Percentiles rank a stretch among this genome's conserved stretches.
These are phyloP conservation scores for Cyathus striatus DNA, from an alignment of 768 basidiomycete species.

Conservation along the genomic window DNA sequence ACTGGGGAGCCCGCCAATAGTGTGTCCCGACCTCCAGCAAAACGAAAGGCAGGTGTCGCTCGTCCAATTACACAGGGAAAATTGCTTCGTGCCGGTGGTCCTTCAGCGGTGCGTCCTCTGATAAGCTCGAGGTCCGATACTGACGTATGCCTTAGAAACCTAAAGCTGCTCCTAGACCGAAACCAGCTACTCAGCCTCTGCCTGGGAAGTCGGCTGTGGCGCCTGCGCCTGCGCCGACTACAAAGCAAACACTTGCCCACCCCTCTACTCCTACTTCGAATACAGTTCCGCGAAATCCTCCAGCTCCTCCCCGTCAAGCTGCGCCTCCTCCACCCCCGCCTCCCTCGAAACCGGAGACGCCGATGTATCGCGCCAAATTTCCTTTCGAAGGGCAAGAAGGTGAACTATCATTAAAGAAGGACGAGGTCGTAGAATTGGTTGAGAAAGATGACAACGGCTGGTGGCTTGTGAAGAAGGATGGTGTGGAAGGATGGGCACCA, in stretches of 20 bases:
- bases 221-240: constrained; percentile 20
- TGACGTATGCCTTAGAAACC: too few species aligned
- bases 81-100: constrained; percentile 72
- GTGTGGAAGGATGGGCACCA: constrained; percentile 90
- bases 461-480: constrained; percentile 91
- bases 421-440: constrained; percentile 86
- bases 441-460: constrained; percentile 96
- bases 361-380: constrained; percentile 83
- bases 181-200: constrained; percentile 59
- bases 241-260: constrained; percentile 7
- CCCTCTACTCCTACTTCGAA: constrained; percentile 27
- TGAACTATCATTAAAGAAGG: constrained; percentile 86
- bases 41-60: constrained; percentile 81
- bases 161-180: constrained; percentile 43
- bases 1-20: constrained; percentile 86
- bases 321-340: constrained; percentile 52
- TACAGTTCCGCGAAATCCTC: constrained; percentile 24
- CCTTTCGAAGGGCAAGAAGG: constrained; percentile 92
- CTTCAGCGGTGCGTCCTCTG: constrained; percentile 46
- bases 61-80: constrained; percentile 85
- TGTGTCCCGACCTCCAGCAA: constrained; percentile 77
- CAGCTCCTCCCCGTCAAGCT: constrained; percentile 29
- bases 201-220: constrained; percentile 50
- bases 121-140: too few species aligned
- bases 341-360: constrained; percentile 58